Percentiles rank a stretch among this genome's conserved stretches.
Conservation (phyloP, 108 stramenopile species). For the Poteriospumella lacustris region DNA sequence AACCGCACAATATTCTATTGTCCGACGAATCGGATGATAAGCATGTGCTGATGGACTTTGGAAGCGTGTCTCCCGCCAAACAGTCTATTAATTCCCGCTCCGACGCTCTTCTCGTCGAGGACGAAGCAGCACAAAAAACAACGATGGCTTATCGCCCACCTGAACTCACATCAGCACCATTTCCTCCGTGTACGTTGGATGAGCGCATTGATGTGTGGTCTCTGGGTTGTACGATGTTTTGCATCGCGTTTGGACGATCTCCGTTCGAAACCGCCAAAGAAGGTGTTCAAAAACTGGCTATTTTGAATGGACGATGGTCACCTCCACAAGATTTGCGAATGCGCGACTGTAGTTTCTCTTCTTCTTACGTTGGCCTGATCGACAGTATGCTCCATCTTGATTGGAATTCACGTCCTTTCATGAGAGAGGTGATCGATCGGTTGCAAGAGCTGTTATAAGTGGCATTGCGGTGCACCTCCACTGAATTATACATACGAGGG, state of each 20-base stretch:
- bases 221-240: background rate
- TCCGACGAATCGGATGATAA: background rate
- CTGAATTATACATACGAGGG: no score
- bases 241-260: background rate
- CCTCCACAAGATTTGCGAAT: no score
- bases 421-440: no score
- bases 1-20: constrained; percentile 23
- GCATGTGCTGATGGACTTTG: constrained; percentile 12
- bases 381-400: no score
- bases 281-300: background rate
- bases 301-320: background rate
- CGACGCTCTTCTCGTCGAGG: background rate
- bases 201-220: background rate
- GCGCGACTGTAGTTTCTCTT: no score
- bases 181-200: background rate
- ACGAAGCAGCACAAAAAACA: background rate
- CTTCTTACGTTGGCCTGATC: no score
- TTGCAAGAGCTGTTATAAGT: no score
- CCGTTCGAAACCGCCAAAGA: background rate
- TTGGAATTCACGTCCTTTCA: no score
- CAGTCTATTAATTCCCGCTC: background rate
- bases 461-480: no score
- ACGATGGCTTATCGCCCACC: background rate
- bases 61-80: background rate
- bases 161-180: background rate